A percentile compares a stretch with the other conserved stretches of the same genome.
Conservation (phyloP, 352 stramenopile genomes). For the Porosira glacialis region DNA sequence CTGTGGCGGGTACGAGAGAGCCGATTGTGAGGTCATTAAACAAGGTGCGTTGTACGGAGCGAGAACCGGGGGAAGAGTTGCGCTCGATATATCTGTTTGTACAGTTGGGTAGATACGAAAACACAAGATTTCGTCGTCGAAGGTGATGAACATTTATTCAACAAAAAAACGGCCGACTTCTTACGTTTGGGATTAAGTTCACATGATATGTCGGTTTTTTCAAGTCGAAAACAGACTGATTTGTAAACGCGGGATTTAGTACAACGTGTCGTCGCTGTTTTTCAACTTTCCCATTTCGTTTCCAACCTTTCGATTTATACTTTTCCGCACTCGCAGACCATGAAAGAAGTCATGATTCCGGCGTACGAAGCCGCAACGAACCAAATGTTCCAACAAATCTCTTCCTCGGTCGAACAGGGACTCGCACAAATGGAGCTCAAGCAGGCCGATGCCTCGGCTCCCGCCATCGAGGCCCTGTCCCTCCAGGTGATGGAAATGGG, state of each 20-base stretch:
- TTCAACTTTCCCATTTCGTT: slow-evolving; percentile 1
- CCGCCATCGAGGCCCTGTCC: slow-evolving; percentile 56
- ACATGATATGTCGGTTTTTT: too few species aligned
- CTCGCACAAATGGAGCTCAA: slow-evolving; percentile 34
- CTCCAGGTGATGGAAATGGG: slow-evolving; percentile 45
- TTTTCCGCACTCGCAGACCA: too few species aligned
- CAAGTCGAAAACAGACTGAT: too few species aligned
- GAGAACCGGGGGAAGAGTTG: too few species aligned
- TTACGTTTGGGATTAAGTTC: too few species aligned
- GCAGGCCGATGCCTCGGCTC: slow-evolving; percentile 21
- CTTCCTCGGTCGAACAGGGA: slow-evolving; percentile 38
- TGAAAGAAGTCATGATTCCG: slow-evolving; percentile 74
- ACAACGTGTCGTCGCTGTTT: slow-evolving; percentile 1
- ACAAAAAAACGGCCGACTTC: too few species aligned
- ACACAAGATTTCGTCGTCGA: too few species aligned
- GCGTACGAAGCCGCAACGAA: slow-evolving; percentile 64
- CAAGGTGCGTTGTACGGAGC: slow-evolving; percentile 27
- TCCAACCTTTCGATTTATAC: too few species aligned
- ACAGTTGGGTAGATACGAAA: too few species aligned
- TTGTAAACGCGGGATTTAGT: too few species aligned
- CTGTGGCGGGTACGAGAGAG: slow-evolving; percentile 26
- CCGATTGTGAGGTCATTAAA: slow-evolving; percentile 37
- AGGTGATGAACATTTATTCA: too few species aligned
- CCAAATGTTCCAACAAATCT: slow-evolving; percentile 72
- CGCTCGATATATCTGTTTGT: too few species aligned